These are phyloP conservation scores for Talaromyces rugulosus DNA, from an alignment of 2,329 filamentous ascomycete species.

Conservation along the genomic window DNA sequence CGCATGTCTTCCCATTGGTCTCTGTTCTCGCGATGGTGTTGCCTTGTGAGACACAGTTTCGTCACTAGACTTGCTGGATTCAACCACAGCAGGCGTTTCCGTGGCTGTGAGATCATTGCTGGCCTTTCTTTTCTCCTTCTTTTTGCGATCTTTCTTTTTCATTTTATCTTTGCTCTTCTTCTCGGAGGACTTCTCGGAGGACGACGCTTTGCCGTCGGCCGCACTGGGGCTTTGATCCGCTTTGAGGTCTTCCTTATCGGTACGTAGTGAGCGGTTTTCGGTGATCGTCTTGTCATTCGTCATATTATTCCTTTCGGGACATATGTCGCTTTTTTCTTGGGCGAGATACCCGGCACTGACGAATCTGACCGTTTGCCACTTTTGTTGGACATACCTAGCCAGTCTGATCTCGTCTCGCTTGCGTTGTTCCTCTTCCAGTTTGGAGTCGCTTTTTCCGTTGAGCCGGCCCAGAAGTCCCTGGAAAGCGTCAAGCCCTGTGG, in stretches of 20 bases:
- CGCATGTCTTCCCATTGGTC: conserved; percentile 60
- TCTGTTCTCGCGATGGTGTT: conserved; percentile 46
- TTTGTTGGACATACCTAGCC: conserved; percentile 67
- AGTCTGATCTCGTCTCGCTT: conserved; percentile 66
- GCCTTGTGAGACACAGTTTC: conserved; percentile 32
- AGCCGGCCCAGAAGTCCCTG: conserved; percentile 80
- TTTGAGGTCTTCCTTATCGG: neutral
- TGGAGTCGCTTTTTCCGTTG: conserved; percentile 79
- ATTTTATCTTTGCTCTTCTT: conserved; percentile 7
- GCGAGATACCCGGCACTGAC: conserved; percentile 74
- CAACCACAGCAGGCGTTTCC: conserved; percentile 19
- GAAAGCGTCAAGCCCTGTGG: conserved; percentile 82
- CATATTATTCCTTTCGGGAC: conserved; percentile 30
- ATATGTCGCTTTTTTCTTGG: conserved; percentile 51
- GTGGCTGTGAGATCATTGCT: conserved; percentile 24
- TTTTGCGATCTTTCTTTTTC: conserved; percentile 22
- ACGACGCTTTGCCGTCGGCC: neutral
- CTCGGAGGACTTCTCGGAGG: neutral
- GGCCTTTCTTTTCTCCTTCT: conserved; percentile 3
- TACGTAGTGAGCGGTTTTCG: neutral
- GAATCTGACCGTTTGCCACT: conserved; percentile 79
- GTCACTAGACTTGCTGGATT: conserved; percentile 1
- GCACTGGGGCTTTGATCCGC: neutral
- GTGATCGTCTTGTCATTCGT: conserved; percentile 12
- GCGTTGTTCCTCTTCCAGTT: conserved; percentile 66